phyloP scores from a whole-genome alignment of 139 green algal genomes.

The Volvox reticuliferus region DNA sequence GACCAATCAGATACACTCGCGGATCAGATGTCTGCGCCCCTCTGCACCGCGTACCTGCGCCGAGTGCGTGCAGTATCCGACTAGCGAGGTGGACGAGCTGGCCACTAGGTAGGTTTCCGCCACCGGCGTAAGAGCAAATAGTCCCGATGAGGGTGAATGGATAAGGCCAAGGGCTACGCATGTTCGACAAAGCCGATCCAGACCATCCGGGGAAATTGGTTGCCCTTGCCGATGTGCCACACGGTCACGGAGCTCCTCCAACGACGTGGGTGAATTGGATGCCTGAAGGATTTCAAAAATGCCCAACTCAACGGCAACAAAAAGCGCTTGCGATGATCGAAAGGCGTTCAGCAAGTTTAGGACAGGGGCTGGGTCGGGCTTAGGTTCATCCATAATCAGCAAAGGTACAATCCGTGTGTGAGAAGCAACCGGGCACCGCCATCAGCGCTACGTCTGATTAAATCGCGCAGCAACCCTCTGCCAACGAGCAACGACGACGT shows the following conservation, averaged over 20 bases:
- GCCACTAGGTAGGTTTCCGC: slow-evolving; percentile 27
- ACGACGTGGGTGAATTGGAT: too few species aligned
- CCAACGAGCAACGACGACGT: too few species aligned
- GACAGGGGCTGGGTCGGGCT: slow-evolving; percentile 35
- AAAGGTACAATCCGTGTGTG: too few species aligned
- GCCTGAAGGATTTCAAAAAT: slow-evolving; percentile 45
- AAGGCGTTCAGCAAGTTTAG: slow-evolving; percentile 55
- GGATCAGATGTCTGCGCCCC: too few species aligned
- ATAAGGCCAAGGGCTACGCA: slow-evolving; percentile 33
- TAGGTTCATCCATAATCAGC: not conserved
- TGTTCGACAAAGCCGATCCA: slow-evolving; percentile 46
- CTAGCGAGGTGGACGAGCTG: slow-evolving; percentile 21
- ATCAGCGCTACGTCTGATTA: too few species aligned
- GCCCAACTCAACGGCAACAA: slow-evolving; percentile 44
- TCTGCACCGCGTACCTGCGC: not conserved
- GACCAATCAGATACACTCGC: too few species aligned
- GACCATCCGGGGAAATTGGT: slow-evolving; percentile 13
- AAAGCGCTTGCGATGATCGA: slow-evolving; percentile 23
- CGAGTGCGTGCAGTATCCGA: slow-evolving; percentile 51
- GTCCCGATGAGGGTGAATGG: not conserved
- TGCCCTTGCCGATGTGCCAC: not conserved
- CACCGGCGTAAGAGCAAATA: not conserved
- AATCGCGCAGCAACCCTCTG: too few species aligned
- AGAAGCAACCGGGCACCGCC: too few species aligned
- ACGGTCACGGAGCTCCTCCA: not conserved